Evolutionary conservation across 257 asterid species (phyloP), one percentile per base, ranked within the genome.

Genomic region (Jacaranda copaia): DNA sequence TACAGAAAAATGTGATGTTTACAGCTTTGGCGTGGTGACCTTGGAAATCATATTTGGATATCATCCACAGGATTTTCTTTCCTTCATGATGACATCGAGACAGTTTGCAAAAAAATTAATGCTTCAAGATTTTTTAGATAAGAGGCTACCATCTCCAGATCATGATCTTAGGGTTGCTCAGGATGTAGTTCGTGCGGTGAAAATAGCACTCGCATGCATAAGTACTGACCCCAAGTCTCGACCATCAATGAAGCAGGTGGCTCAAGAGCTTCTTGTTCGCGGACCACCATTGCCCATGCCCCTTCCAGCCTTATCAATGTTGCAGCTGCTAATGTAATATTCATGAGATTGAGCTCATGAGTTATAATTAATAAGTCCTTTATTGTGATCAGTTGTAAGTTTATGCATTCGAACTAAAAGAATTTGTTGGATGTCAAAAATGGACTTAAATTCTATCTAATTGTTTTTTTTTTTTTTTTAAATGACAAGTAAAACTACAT

Each of bases 1-100:
- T 76, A 55, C 35, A 5, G 75, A 76, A 58, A 76, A 75, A 70
- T 48, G 80, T 19, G 80, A 75, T 45, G 65, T 59, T 35, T 74
- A 60, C 52, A 62, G 63, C 25, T 74, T 74, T 9, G 79, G 79
- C 5, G 79, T 74, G 71, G 74, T 76, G 7, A 43, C 73, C 16
- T 39, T 77, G 39, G 81, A 77, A 65, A 39, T 51, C 42, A 65
- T 58, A 35, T 66, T 45, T 13, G 77, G 81, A 49, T 59, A 45
- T 48, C 81, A 57, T 73, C 81, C 81, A 32, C 19, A 19, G 25
- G 75, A 70, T 4, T 69, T 68, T 5, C 42, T 68, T 48, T 48
- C 74, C 2, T 48, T 73, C 8, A 48, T 66, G 14, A 3, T 7
- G 1, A 25, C 32, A 2, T 72, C 79, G 35, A 16, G 38, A 4